phyloP scores from a whole-genome alignment of 2,329 filamentous ascomycete species.

The Fusarium sp. region DNA sequence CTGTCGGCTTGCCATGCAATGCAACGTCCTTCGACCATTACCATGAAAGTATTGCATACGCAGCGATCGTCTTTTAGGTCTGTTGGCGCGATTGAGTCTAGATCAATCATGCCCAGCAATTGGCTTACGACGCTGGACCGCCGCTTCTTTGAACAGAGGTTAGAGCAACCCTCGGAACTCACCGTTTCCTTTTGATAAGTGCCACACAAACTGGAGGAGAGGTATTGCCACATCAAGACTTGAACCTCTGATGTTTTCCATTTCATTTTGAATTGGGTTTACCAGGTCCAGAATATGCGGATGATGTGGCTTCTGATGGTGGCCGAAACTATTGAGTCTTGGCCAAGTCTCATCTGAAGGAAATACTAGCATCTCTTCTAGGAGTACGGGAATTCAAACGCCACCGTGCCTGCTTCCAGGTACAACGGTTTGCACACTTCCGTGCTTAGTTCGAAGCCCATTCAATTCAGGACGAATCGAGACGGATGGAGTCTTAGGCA shows the following conservation, averaged over 20 bases:
- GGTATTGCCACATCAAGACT: slow-evolving; percentile 25
- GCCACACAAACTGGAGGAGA: slow-evolving; percentile 22
- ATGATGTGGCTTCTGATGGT: slow-evolving; percentile 20
- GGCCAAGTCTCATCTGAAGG: slow-evolving; percentile 11
- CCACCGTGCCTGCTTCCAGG: slow-evolving; percentile 35
- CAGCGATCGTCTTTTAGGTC: neutral
- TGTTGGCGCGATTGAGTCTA: neutral
- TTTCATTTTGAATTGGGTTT: neutral
- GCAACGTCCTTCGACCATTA: neutral
- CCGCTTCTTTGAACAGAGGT: neutral
- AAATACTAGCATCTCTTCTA: slow-evolving; percentile 10
- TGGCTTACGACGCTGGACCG: neutral
- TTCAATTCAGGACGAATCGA: neutral
- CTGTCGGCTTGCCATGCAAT: slow-evolving; percentile 20
- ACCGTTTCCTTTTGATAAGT: slow-evolving; percentile 15
- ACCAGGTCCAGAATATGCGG: slow-evolving; percentile 13
- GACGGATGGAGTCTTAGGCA: neutral
- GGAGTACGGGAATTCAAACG: slow-evolving; percentile 35
- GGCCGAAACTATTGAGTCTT: slow-evolving; percentile 16
- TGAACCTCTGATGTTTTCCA: slow-evolving; percentile 7
- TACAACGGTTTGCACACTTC: slow-evolving; percentile 1
- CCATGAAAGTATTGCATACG: neutral
- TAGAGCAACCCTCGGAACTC: slow-evolving; percentile 5
- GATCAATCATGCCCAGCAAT: slow-evolving; percentile 2
- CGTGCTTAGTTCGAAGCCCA: neutral